These are phyloP conservation scores for Phaeoacremonium minimum DNA, from an alignment of 2,329 filamentous ascomycete species.

Conservation along the genomic window DNA sequence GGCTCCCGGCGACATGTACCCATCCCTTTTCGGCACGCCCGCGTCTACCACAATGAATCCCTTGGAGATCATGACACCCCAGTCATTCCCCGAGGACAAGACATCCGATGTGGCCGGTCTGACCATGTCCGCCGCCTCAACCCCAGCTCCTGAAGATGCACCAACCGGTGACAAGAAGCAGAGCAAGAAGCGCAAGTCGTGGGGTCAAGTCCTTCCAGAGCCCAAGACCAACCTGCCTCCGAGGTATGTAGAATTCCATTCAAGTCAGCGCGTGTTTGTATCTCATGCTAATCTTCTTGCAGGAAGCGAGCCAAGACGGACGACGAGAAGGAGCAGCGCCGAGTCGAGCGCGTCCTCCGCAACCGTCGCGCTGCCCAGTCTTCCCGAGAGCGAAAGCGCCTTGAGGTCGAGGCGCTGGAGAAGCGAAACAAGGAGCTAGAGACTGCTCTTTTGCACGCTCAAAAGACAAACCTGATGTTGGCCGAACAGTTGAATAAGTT, in stretches of 20 bases:
- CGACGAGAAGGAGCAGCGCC: conserved; percentile 96
- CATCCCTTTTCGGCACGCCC: conserved; percentile 39
- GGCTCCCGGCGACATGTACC: conserved; percentile 40
- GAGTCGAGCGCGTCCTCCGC: conserved; percentile 93
- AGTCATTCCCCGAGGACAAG: conserved; percentile 29
- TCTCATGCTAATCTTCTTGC: conserved; percentile 18
- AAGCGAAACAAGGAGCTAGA: conserved; percentile 69
- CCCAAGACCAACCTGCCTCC: conserved; percentile 96
- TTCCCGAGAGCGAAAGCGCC: conserved; percentile 86
- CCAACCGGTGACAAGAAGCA: conserved; percentile 61
- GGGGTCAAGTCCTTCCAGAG: conserved; percentile 94
- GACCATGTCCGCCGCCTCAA: conserved; percentile 6
- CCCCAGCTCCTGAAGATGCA: conserved; percentile 6
- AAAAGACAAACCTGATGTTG: conserved; percentile 46
- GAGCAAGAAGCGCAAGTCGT: conserved; percentile 94
- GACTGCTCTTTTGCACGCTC: conserved; percentile 54
- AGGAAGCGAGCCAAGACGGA: conserved; percentile 98
- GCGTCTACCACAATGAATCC: conserved; percentile 33
- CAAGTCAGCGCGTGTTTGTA: conserved; percentile 2
- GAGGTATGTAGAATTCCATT: conserved; percentile 49
- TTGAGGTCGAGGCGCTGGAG: conserved; percentile 83
- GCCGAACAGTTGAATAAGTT: conserved; percentile 46
- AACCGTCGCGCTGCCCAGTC: conserved; percentile 96
- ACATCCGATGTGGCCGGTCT: conserved; percentile 19
- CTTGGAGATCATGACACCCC: conserved; percentile 45